Evolutionary conservation across 1,284 basidiomycete genomes (phyloP).

Genomic region (Ustilago hordei): DNA sequence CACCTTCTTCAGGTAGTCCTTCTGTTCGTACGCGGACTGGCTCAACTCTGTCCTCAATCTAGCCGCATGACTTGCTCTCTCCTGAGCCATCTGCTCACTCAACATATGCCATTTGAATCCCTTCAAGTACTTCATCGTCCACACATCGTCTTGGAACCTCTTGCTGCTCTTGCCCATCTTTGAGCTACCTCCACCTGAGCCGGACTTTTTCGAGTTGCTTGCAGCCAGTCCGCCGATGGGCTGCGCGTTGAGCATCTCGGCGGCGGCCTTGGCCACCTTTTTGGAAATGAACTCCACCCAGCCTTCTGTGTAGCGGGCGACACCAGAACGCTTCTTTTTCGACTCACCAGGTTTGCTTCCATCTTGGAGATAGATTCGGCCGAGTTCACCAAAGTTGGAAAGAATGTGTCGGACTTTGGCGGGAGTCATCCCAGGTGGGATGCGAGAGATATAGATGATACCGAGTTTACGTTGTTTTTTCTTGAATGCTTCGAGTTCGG

Average conservation of each 20-base stretch:
- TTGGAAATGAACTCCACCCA: slow-evolving; percentile 99
- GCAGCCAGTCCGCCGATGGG: slow-evolving; percentile 76
- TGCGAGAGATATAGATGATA: slow-evolving; percentile 92
- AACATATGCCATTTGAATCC: slow-evolving; percentile 99
- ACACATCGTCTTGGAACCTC: slow-evolving; percentile 91
- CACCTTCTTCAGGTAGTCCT: slow-evolving; percentile 92
- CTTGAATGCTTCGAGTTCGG: slow-evolving; percentile 62
- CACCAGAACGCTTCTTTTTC: slow-evolving; percentile 55
- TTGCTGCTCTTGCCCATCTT: slow-evolving; percentile 55
- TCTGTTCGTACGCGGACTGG: slow-evolving; percentile 88
- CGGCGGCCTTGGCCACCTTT: slow-evolving; percentile 86
- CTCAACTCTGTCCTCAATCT: slow-evolving; percentile 91
- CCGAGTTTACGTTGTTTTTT: slow-evolving; percentile 72
- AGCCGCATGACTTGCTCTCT: slow-evolving; percentile 87
- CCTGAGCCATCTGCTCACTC: slow-evolving; percentile 96
- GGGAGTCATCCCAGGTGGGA: slow-evolving; percentile 99
- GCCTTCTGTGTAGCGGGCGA: slow-evolving; percentile 90
- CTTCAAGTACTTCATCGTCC: slow-evolving; percentile 99
- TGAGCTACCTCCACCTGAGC: slow-evolving; percentile 48
- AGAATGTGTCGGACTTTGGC: slow-evolving; percentile 86
- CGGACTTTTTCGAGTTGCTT: slow-evolving; percentile 46
- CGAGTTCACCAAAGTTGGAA: slow-evolving; percentile 66
- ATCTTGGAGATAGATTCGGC: slow-evolving; percentile 66
- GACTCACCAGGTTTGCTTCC: slow-evolving; percentile 34
- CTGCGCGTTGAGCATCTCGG: slow-evolving; percentile 95